A percentile compares a stretch with the other conserved stretches of the same genome.
These are phyloP conservation scores for Schizopora paradoxa DNA, from an alignment of 1,284 basidiomycete genomes.

Conservation along the genomic window DNA sequence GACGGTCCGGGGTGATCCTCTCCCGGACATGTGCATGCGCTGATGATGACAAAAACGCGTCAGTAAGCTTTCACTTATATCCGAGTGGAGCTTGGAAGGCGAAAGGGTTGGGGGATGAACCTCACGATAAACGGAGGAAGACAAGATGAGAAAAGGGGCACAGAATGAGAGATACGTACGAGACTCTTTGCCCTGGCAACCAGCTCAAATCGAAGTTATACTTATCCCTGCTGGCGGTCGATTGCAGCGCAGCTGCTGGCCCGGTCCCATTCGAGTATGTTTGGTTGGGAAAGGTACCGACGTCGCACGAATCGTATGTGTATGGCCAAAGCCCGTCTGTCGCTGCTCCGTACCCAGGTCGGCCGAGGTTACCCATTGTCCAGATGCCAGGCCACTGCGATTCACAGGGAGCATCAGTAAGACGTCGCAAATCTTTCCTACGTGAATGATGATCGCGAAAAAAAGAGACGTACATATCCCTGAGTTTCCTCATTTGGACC, in stretches of 20 bases:
- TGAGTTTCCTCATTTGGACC: slow-evolving; percentile 31
- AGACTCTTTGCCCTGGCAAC: slow-evolving; percentile 44
- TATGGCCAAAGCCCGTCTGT: slow-evolving; percentile 80
- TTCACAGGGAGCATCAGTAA: too few species aligned
- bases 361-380: slow-evolving; percentile 89
- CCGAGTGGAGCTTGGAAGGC: not conserved
- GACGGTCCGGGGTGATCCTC: slow-evolving; percentile 82
- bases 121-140: not conserved
- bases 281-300: slow-evolving; percentile 81
- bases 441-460: not conserved
- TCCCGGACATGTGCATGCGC: slow-evolving; percentile 71
- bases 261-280: slow-evolving; percentile 48
- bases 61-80: too few species aligned
- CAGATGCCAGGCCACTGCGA: slow-evolving; percentile 74
- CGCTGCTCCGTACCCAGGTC: slow-evolving; percentile 78
- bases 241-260: slow-evolving; percentile 37
- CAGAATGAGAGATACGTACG: slow-evolving; percentile 28
- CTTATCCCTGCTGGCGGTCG: slow-evolving; percentile 30
- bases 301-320: slow-evolving; percentile 74
- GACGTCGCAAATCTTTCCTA: not conserved
- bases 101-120: not conserved
- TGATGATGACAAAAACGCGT: slow-evolving; percentile 25
- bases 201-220: slow-evolving; percentile 43
- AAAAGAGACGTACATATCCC: slow-evolving; percentile 31
- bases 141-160: not conserved